Evolutionary conservation across 2,329 filamentous ascomycete species (phyloP).

Genomic region (Ophiostoma pallidulum): DNA sequence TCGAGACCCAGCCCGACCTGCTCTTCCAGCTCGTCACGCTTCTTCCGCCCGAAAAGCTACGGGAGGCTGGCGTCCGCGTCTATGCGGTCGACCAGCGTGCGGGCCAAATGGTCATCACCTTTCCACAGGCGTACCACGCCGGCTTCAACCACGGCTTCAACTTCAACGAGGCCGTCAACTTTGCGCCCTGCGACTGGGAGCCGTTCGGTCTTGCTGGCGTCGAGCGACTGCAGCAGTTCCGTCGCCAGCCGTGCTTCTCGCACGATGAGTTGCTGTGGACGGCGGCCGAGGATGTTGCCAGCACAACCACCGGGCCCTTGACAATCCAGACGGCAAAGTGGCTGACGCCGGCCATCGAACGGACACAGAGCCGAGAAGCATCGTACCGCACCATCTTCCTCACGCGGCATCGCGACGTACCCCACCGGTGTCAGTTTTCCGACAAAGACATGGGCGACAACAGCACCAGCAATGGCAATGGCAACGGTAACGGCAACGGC

Average conservation of each 20-base stretch:
- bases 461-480: slow-evolving; percentile 21
- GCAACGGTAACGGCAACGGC: too few species aligned
- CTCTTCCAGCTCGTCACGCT: slow-evolving; percentile 96
- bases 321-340: slow-evolving; percentile 89
- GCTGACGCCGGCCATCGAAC: slow-evolving; percentile 77
- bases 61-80: slow-evolving; percentile 85
- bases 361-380: slow-evolving; percentile 66
- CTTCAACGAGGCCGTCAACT: slow-evolving; percentile 98
- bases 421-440: slow-evolving; percentile 41
- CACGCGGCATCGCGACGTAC: slow-evolving; percentile 38
- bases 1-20: slow-evolving; percentile 92
- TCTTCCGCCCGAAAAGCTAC: slow-evolving; percentile 82
- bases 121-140: slow-evolving; percentile 93
- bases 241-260: slow-evolving; percentile 90
- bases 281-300: slow-evolving; percentile 68
- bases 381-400: slow-evolving; percentile 59
- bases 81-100: slow-evolving; percentile 94
- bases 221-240: slow-evolving; percentile 74
- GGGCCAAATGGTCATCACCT: slow-evolving; percentile 92
- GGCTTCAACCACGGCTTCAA: slow-evolving; percentile 99
- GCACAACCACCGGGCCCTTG: slow-evolving; percentile 32
- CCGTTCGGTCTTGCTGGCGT: slow-evolving; percentile 81
- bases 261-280: slow-evolving; percentile 93
- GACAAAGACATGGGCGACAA: slow-evolving; percentile 37
- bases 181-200: slow-evolving; percentile 92